Percentiles rank a stretch among this genome's conserved stretches.
These are phyloP conservation scores for Stephania japonica DNA, from an alignment of 164 flowering plant genomes.

Conservation along the genomic window DNA sequence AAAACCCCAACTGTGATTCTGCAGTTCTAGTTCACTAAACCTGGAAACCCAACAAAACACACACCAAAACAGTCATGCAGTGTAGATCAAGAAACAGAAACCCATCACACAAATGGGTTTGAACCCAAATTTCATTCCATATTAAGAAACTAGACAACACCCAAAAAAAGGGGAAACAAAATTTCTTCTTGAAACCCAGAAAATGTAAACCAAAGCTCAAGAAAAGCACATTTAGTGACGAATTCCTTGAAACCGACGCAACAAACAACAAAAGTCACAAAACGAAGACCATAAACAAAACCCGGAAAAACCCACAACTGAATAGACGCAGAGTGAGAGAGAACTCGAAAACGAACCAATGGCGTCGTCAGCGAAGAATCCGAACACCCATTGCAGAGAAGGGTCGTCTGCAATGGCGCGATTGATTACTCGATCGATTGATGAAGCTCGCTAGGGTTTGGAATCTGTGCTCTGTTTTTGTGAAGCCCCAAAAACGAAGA, in stretches of 20 bases:
- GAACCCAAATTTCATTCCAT: background rate
- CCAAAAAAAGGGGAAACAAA: background rate
- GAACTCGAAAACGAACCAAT: too few species aligned
- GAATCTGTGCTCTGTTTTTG: background rate
- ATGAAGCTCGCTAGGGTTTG: background rate
- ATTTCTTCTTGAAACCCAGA: background rate
- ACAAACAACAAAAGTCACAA: background rate
- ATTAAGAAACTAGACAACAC: background rate
- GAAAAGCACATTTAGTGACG: conserved; percentile 3
- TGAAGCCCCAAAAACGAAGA: background rate
- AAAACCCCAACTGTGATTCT: background rate
- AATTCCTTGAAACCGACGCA: conserved; percentile 7
- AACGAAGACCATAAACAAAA: background rate
- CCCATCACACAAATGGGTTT: background rate
- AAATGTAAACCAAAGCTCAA: conserved; percentile 10
- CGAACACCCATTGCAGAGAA: too few species aligned
- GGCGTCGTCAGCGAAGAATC: too few species aligned
- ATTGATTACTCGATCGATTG: too few species aligned
- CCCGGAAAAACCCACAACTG: background rate
- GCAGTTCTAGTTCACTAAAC: background rate
- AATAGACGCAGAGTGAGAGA: background rate
- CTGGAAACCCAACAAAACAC: conserved; percentile 8
- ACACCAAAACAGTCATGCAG: conserved; percentile 1
- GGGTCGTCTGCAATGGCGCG: too few species aligned
- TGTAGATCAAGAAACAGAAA: conserved; percentile 1